Evolutionary conservation across 2,329 filamentous ascomycete genomes (phyloP).

Genomic region (Microdochium trichocladiopsis): DNA sequence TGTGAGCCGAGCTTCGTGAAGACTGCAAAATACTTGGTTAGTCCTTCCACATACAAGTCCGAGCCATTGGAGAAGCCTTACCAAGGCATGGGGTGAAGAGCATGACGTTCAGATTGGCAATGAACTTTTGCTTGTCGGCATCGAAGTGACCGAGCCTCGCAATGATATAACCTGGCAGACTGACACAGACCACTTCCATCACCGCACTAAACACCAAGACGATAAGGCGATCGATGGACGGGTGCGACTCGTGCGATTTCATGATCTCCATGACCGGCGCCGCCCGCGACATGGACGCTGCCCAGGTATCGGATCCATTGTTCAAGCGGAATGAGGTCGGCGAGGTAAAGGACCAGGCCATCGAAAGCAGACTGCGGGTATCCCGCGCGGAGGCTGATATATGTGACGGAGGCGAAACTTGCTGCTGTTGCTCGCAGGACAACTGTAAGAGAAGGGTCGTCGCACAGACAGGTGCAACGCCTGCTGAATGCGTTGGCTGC

Average conservation of each 20-base stretch:
- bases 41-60: background rate
- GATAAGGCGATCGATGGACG: conserved; percentile 59
- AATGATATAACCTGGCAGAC: conserved; percentile 87
- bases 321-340: conserved; percentile 37
- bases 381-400: background rate
- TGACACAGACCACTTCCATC: conserved; percentile 91
- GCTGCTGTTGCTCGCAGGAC: too few relatives aligned
- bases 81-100: conserved; percentile 95
- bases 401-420: too few relatives aligned
- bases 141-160: conserved; percentile 89
- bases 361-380: conserved; percentile 2
- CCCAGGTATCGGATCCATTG: conserved; percentile 4
- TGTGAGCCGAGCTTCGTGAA: conserved; percentile 97
- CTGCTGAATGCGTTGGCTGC: too few relatives aligned
- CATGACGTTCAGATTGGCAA: conserved; percentile 92
- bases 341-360: conserved; percentile 23
- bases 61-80: conserved; percentile 35
- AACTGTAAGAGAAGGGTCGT: too few relatives aligned
- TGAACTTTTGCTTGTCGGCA: conserved; percentile 90
- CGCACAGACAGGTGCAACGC: too few relatives aligned
- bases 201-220: conserved; percentile 93
- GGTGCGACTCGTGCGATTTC: conserved; percentile 46
- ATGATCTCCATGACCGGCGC: conserved; percentile 31
- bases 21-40: conserved; percentile 45
- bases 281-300: conserved; percentile 12